Conservation (phyloP, 2,329 filamentous ascomycete genomes). For the Ophiostoma fasciatum region DNA sequence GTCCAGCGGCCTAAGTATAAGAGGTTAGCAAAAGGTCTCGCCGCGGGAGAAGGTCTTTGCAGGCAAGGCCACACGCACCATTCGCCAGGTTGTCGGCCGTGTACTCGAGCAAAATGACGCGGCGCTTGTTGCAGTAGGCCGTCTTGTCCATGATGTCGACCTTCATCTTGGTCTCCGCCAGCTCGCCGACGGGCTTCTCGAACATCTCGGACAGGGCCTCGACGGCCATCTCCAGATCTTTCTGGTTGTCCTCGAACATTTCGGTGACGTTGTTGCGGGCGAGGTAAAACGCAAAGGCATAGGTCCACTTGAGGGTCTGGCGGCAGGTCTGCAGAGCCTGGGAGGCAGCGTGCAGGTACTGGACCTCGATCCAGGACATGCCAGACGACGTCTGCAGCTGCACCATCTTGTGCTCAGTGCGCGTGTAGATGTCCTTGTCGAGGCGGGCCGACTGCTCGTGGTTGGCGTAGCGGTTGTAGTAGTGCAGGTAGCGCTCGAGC, state of each 20-base stretch:
- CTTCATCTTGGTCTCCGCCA: conserved; percentile 78
- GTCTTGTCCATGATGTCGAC: conserved; percentile 99
- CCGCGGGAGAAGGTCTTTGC: neutral
- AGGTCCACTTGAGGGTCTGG: conserved; percentile 99
- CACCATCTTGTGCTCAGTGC: conserved; percentile 99
- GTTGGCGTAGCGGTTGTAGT: conserved; percentile 98
- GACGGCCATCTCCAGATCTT: conserved; percentile 92
- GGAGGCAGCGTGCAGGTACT: conserved; percentile 86
- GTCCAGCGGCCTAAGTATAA: conserved; percentile 8
- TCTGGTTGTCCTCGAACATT: conserved; percentile 98
- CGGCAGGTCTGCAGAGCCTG: conserved; percentile 90
- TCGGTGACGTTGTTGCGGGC: conserved; percentile 87
- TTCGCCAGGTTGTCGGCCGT: conserved; percentile 85
- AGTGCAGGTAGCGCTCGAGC: conserved; percentile 91
- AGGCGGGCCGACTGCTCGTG: conserved; percentile 95
- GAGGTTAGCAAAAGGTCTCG: neutral
- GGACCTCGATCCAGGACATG: conserved; percentile 98
- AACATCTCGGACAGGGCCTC: conserved; percentile 99
- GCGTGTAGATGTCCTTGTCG: conserved; percentile 88
- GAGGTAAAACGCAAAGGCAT: conserved; percentile 97
- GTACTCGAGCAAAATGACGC: conserved; percentile 78
- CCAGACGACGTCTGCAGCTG: conserved; percentile 84
- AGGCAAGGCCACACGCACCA: conserved; percentile 40
- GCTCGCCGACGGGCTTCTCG: conserved; percentile 82
- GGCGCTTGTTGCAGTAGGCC: conserved; percentile 83